Conservation (phyloP, 2,329 filamentous ascomycete species). For the Sclerotinia trifoliorum region DNA sequence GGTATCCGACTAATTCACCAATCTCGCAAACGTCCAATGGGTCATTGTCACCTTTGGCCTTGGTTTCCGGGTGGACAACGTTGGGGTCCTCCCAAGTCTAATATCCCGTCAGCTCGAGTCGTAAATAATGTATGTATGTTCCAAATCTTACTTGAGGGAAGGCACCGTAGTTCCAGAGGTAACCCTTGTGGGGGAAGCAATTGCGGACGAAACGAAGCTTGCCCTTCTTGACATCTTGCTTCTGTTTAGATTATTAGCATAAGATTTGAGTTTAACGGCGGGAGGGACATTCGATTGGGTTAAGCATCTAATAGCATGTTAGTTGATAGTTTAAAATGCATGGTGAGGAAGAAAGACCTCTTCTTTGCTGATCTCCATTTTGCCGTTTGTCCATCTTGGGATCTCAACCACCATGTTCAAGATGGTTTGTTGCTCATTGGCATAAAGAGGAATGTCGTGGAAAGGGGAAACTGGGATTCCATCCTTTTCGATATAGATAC, state of each 20-base stretch:
- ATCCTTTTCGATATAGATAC: conserved; percentile 97
- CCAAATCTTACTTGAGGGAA: conserved; percentile 79
- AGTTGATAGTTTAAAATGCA: conserved; percentile 42
- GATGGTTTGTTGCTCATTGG: conserved; percentile 92
- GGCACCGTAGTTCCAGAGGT: conserved; percentile 99
- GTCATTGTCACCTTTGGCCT: conserved; percentile 99
- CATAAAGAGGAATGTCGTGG: conserved; percentile 97
- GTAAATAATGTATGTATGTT: neutral
- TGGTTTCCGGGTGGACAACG: conserved; percentile 93
- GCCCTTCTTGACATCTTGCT: conserved; percentile 99
- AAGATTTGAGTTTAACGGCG: neutral
- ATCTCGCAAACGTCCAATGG: conserved; percentile 99
- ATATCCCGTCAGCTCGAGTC: conserved; percentile 25
- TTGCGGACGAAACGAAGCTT: conserved; percentile 99
- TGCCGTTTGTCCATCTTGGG: conserved; percentile 98
- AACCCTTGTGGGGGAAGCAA: conserved; percentile 99
- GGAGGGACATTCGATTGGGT: conserved; percentile 22
- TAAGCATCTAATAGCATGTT: conserved; percentile 18
- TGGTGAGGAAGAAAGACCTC: conserved; percentile 61
- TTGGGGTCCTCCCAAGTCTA: conserved; percentile 99
- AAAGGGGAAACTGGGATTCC: conserved; percentile 90
- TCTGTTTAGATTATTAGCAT: conserved; percentile 42
- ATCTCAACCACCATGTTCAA: conserved; percentile 99
- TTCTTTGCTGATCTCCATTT: conserved; percentile 77
- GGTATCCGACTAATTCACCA: conserved; percentile 93